A percentile compares a stretch with the other conserved stretches of the same genome.
phyloP scores from a whole-genome alignment of 2,329 filamentous ascomycete genomes.

The Fusarium acutatum region DNA sequence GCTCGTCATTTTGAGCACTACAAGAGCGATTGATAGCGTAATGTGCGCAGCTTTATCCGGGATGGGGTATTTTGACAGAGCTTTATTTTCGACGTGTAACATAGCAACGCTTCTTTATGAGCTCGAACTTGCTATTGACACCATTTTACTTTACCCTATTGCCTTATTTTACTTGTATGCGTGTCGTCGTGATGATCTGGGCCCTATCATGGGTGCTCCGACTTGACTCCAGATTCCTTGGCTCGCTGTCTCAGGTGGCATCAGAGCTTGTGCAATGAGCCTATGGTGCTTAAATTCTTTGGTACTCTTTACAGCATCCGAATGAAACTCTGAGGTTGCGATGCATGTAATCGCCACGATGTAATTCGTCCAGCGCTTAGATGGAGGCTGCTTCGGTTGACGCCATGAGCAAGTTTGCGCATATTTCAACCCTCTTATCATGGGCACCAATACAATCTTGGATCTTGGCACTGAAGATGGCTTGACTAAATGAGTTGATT shows the following conservation, averaged over 20 bases:
- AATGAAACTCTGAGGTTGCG: rapidly evolving
- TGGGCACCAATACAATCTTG: rapidly evolving
- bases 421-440: background rate
- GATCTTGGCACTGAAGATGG: background rate
- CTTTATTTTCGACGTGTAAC: background rate
- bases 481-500: background rate
- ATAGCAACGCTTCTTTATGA: background rate
- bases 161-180: background rate
- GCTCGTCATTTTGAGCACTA: background rate
- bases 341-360: background rate
- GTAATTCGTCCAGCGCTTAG: rapidly evolving
- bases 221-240: background rate
- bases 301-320: rapidly evolving
- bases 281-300: rapidly evolving
- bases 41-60: background rate
- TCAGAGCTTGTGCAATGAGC: background rate
- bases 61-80: background rate
- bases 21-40: background rate
- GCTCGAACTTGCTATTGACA: background rate
- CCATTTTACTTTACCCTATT: no score
- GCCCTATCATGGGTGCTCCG: background rate
- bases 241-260: rapidly evolving
- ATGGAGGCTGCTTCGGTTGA: no score
- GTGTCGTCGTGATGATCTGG: background rate
- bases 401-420: background rate